Evolutionary conservation across 129 eudicot genomes (phyloP).

Genomic region (Mikania micrantha): DNA sequence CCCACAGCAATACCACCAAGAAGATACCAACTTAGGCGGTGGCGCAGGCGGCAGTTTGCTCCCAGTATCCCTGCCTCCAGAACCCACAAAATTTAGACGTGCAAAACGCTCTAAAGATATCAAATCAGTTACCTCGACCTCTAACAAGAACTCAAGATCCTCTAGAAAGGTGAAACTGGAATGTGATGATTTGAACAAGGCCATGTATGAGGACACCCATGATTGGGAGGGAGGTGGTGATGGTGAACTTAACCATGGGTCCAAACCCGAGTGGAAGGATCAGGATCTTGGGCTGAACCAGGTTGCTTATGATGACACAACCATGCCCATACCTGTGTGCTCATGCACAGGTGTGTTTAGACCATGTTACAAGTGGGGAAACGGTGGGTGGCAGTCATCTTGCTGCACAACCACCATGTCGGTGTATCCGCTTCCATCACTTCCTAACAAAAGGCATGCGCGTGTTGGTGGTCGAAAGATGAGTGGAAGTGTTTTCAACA

Average conservation of each 20-base stretch:
- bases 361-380: constrained; percentile 95
- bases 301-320: constrained; percentile 66
- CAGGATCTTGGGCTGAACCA: constrained; percentile 83
- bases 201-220: constrained; percentile 44
- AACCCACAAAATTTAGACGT: constrained; percentile 47
- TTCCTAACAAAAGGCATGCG: constrained; percentile 80
- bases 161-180: constrained; percentile 61
- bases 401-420: constrained; percentile 90
- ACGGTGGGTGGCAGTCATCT: constrained; percentile 82
- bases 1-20: constrained; percentile 55
- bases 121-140: constrained; percentile 28
- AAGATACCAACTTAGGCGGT: constrained; percentile 35
- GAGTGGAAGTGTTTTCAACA: constrained; percentile 92
- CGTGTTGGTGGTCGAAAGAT: constrained; percentile 90
- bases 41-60: too few relatives aligned
- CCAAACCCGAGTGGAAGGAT: constrained; percentile 71
- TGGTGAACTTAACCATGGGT: constrained; percentile 47
- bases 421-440: constrained; percentile 75
- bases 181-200: constrained; percentile 59
- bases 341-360: constrained; percentile 79
- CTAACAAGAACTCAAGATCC: constrained; percentile 43
- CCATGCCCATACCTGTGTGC: constrained; percentile 90
- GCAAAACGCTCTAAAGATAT: constrained; percentile 56
- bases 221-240: constrained; percentile 49
- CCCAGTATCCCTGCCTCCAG: constrained; percentile 40